Conservation (phyloP, 208 protist species). For the Acanthamoeba royreba region DNA sequence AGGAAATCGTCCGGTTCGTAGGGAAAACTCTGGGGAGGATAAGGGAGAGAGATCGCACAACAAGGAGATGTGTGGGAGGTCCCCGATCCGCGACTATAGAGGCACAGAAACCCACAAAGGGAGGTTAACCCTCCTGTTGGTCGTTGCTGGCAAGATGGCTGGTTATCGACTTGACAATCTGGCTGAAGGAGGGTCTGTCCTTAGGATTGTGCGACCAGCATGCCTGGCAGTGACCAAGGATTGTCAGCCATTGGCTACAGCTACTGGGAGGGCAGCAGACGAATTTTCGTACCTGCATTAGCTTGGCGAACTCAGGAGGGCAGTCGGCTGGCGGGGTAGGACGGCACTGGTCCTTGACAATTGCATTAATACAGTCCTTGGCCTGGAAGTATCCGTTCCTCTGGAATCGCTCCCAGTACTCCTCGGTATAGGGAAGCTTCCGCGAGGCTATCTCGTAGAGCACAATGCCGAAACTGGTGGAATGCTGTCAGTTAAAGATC, state of each 20-base stretch:
- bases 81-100: no score
- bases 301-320: neutral
- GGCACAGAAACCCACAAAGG: no score
- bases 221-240: no score
- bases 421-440: neutral
- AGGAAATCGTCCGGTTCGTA: no score
- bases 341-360: neutral
- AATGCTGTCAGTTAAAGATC: no score
- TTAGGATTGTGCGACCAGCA: neutral
- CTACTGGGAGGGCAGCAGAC: no score
- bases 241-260: neutral
- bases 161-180: neutral
- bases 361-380: slow-evolving; percentile 8
- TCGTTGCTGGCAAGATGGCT: neutral
- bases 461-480: neutral
- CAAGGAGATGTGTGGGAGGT: no score
- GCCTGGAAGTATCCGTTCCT: slow-evolving; percentile 20
- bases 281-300: neutral
- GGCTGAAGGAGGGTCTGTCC: neutral
- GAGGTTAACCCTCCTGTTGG: no score
- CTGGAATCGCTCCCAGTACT: neutral
- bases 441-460: neutral
- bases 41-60: no score
- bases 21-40: no score
- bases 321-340: neutral